Evolutionary conservation across 371 early-diverging fungal genomes (phyloP), one percentile per base, ranked within the genome.

Genomic region (Mucor racemosus): DNA sequence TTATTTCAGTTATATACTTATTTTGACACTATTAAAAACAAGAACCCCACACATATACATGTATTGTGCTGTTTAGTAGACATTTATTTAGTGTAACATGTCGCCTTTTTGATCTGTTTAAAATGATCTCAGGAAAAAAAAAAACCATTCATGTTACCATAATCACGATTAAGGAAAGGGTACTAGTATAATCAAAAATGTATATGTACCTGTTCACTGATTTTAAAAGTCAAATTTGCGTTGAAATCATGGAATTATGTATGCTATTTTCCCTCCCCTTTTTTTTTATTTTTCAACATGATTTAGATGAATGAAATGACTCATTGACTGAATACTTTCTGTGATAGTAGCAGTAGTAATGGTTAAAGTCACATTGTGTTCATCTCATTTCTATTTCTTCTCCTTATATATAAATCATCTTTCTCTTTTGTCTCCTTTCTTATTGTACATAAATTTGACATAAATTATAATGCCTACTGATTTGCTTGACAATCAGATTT

Each of bases 401-500:
- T 34, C 34, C 26, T 26, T 59, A 17, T 41, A 21, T 38, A 31
- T 9, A 33, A 31, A 33, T 7, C 26, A 9, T 26, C 31, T 26
- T 41, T 41, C 59, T 38, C 40, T 21, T 10, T 40, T 58, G 4
- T 11, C 17, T 21, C 15, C 39, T 26, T 58, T 40, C 39, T 11
- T n/a, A 5, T 57, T 38, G 3, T n/a, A 10, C 54, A 35, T 59
- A 14, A n/a, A 38, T 38, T 40, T 10, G 19, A 59, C 15, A 59
- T 59, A 36, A 26, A 31, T 13, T 33, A 31, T 15, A n/a, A 39
- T 41, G 14, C 35, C 50, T 36, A 19, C 48, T 39, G 68, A 62
- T 62, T 40, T 62, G 40, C 58, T 68, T 19, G 50, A 62, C n/a
- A 68, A 68, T 53, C 39, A 46, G 15, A 15, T 62, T 14, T 62